A percentile compares a stretch with the other conserved stretches of the same genome.
These are phyloP conservation scores for Eucalyptus curtisii DNA, from an alignment of 345 rosid genomes.

Conservation along the genomic window DNA sequence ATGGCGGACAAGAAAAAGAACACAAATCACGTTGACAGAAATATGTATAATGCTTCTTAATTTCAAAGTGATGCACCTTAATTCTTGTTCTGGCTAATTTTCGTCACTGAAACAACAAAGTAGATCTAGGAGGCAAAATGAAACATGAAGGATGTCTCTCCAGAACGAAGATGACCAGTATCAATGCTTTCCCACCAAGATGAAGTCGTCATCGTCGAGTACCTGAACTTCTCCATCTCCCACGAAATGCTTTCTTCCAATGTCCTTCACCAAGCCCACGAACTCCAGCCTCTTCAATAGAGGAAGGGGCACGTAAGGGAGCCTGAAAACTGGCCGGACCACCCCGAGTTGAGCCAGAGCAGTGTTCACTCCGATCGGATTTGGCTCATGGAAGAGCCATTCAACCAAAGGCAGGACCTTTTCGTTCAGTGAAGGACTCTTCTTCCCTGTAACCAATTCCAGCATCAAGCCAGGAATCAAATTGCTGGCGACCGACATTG, in stretches of 20 bases:
- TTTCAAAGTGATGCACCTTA: background rate
- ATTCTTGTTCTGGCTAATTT: background rate
- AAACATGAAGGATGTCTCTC: background rate
- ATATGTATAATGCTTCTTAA: background rate
- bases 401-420: conserved; percentile 63
- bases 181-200: conserved; percentile 22
- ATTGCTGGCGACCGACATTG: conserved; percentile 70
- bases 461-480: conserved; percentile 56
- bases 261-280: conserved; percentile 48
- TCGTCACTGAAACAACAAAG: background rate
- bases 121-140: background rate
- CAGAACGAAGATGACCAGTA: background rate
- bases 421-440: conserved; percentile 35
- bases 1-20: background rate
- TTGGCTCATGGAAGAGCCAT: conserved; percentile 81
- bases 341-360: conserved; percentile 89
- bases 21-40: background rate
- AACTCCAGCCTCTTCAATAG: conserved; percentile 49
- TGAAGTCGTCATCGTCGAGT: conserved; percentile 64
- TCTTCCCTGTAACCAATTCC: conserved; percentile 55
- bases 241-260: conserved; percentile 66
- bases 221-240: conserved; percentile 64
- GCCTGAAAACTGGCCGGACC: conserved; percentile 70
- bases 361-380: conserved; percentile 74
- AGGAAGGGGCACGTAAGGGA: conserved; percentile 79